Evolutionary conservation across 2,329 filamentous ascomycete genomes (phyloP), one percentile per base, ranked within the genome.

Genomic region (Trichoderma hamatum): DNA sequence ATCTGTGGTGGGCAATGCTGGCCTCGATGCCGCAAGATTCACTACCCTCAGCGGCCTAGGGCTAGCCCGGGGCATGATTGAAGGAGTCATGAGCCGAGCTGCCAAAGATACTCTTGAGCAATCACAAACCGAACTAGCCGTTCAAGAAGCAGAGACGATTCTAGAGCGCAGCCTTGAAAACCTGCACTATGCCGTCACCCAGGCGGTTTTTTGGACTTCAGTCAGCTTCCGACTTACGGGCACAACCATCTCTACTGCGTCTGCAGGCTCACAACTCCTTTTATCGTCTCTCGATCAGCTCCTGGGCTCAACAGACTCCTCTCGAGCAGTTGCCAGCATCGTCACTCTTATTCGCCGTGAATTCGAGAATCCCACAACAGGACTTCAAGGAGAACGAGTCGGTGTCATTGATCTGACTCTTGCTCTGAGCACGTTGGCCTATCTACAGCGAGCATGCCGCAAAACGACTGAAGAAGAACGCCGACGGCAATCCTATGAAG

Each of bases 231-330:
- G 88, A 56, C 74, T 89, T 11, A 88, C 87, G 1, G 83, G 83
- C 11, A 84, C 86, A 1, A 84, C 86, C 5, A 77, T 89, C 19
- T 84, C 84, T 21, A 82, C 84, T 16, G 83, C 83, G 5, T 88
- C 86, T 9, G 84, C 88, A 62, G 76, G 87, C 6, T 87, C 87
- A 0, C 86, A 89, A 70, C 78, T 89, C 36, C 78, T 89, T 0
- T 79, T 91, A 10, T 84, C 84, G 3, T 85, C 86, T 0, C 79
- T 91, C 26, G 89, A 91, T 74, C 86, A 88, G 71, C 85, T 90
- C 49, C 86, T 91, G 32, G 89, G 89, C 16, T 89, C 87, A 2
- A 91, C 89, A n/a, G 89, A 91, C 75, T 90, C 88, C 2, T 90
- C 89, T 2, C 81, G 88, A 51, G 89, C 89, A 13, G 89, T 91